Evolutionary conservation across 2,329 filamentous ascomycete species (phyloP), one percentile per base, ranked within the genome.

Genomic region (Camptophora hylomeconis): DNA sequence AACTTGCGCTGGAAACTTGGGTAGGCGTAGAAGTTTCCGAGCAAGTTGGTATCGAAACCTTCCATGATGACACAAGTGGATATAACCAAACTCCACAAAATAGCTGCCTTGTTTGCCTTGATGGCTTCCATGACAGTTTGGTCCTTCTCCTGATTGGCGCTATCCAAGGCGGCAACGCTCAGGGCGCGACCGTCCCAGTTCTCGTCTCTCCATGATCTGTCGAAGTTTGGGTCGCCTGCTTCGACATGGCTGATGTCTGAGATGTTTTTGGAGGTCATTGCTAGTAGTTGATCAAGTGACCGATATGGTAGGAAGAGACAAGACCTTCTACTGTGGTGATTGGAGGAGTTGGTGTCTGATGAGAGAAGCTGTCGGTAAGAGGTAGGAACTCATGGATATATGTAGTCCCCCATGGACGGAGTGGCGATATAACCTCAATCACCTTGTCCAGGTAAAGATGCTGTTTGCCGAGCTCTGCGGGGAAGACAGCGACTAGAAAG

Each of bases 61-160:
- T 65, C 63, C 63, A 66, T 66, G 36, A 66, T 52, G 30, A 66
- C 55, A 3, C 58, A 54, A n/a, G 54, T 54, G 8, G 58, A 62
- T 30, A 63, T 56, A 17, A 54, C 22, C 12, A 57, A 36, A 4
- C 52, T 53, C 46, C 51, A 59, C 3, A 39, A 33, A 5, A 52
- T 42, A 9, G 47, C 49, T 22, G 40, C 45, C 6, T 39, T 41
- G 18, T 46, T 47, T n/a, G 32, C 24, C 15, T 32, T 30, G 25
- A 45, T 28, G 10, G 41, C 41, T 13, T 38, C 28, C n/a, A 29
- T 11, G 12, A 39, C 34, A 17, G 37, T 41, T 21, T 44, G 35
- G 7, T 30, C 17, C 13, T 44, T 37, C 22, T 45, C 43, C 13
- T 37, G 31, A 15, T 9, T 20, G 16, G 31, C 24, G 12, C 24